phyloP scores from a whole-genome alignment of 805 yeast genomes.

The Candida jianshihensis region DNA sequence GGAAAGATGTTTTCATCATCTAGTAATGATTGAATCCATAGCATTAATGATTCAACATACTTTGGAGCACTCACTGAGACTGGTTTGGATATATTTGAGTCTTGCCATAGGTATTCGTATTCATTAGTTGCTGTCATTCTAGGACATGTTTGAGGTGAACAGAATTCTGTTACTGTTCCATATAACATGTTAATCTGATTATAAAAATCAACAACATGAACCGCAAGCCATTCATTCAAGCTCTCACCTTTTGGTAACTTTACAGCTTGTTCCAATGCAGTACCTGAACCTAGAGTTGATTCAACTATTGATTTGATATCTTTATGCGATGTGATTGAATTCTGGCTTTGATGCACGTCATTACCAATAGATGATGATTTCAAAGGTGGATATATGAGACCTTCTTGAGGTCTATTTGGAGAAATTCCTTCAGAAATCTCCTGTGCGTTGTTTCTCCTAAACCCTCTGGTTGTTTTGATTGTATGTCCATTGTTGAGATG shows the following conservation, averaged over 20 bases:
- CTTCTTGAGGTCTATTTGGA: background rate
- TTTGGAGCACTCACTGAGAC: conserved; percentile 90
- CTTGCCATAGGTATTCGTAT: conserved; percentile 97
- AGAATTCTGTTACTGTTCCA: conserved; percentile 92
- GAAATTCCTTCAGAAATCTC: too few relatives aligned
- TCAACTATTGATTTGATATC: conserved; percentile 87
- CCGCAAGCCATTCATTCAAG: conserved; percentile 90
- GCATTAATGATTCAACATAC: conserved; percentile 88
- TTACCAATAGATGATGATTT: too few relatives aligned
- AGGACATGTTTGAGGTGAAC: conserved; percentile 93
- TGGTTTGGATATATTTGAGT: conserved; percentile 61
- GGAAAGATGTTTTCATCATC: conserved; percentile 92
- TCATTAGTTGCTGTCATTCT: conserved; percentile 97
- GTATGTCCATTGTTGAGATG: conserved; percentile 41
- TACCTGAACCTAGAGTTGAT: conserved; percentile 89
- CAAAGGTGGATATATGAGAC: too few relatives aligned
- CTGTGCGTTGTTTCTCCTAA: conserved; percentile 26
- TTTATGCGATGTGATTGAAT: conserved; percentile 48
- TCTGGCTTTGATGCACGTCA: conserved; percentile 19
- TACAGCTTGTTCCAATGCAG: conserved; percentile 87
- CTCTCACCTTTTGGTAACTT: conserved; percentile 91
- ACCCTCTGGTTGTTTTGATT: conserved; percentile 39
- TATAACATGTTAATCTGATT: conserved; percentile 95
- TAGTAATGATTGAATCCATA: conserved; percentile 88
- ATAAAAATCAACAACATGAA: conserved; percentile 94